Conservation (phyloP, 2,329 filamentous ascomycete genomes). For the Penicillium sp. region DNA sequence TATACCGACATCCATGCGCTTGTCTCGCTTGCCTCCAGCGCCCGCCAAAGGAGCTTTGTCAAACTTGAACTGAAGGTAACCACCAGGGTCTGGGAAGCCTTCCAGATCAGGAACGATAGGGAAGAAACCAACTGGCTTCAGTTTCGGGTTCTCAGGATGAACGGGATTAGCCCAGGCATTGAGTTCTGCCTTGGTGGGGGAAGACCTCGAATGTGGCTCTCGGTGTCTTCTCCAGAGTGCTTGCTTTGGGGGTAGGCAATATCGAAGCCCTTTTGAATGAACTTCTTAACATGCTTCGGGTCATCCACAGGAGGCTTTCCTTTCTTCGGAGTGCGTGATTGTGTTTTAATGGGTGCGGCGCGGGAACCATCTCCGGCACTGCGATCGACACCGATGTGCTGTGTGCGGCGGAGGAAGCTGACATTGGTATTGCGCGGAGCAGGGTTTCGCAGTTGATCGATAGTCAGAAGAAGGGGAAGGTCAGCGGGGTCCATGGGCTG, state of each 20-base stretch:
- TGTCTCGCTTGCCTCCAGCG: slow-evolving; percentile 52
- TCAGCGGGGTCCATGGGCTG: slow-evolving; percentile 79
- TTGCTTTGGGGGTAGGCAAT: slow-evolving; percentile 62
- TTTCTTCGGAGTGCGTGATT: slow-evolving; percentile 30
- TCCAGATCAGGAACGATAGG: slow-evolving; percentile 62
- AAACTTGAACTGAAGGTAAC: slow-evolving; percentile 62
- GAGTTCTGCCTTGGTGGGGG: slow-evolving; percentile 54
- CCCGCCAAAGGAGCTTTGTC: slow-evolving; percentile 57
- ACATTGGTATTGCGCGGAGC: slow-evolving; percentile 74
- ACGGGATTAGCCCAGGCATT: slow-evolving; percentile 61
- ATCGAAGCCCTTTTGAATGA: slow-evolving; percentile 64
- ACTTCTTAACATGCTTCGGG: slow-evolving; percentile 59
- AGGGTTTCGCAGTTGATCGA: slow-evolving; percentile 81
- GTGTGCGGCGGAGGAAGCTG: slow-evolving; percentile 91
- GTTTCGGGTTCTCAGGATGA: slow-evolving; percentile 57
- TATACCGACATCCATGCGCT: slow-evolving; percentile 59
- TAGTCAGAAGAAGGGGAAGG: slow-evolving; percentile 75
- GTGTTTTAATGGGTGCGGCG: slow-evolving; percentile 25
- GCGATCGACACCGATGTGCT: slow-evolving; percentile 68
- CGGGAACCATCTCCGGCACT: slow-evolving; percentile 36
- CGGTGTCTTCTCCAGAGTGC: slow-evolving; percentile 57
- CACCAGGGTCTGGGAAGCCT: slow-evolving; percentile 58
- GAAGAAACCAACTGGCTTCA: slow-evolving; percentile 60
- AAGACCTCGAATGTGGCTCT: slow-evolving; percentile 54
- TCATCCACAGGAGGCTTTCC: slow-evolving; percentile 51